phyloP scores from a whole-genome alignment of 768 basidiomycete species.

The Rickenella mellea region DNA sequence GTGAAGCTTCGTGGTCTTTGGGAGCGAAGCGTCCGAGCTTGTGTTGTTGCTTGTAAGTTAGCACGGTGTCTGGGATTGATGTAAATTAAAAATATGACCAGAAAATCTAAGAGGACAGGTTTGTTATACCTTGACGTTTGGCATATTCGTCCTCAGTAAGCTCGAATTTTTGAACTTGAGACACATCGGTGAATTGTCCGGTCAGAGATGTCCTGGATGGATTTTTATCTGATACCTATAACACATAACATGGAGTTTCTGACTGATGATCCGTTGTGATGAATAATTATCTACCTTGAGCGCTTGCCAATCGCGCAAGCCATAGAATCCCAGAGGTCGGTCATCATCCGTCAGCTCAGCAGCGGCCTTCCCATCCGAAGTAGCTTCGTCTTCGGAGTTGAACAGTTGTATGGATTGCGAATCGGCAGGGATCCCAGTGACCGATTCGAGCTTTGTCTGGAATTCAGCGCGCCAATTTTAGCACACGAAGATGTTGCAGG shows the following conservation, averaged over 20 bases:
- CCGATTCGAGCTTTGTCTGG: slow-evolving; percentile 63
- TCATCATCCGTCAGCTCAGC: slow-evolving; percentile 56
- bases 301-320: slow-evolving; percentile 66
- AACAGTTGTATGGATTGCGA: slow-evolving; percentile 64
- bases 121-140: slow-evolving; percentile 54
- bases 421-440: slow-evolving; percentile 79
- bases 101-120: not conserved
- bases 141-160: slow-evolving; percentile 76
- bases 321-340: slow-evolving; percentile 65
- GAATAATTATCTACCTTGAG: slow-evolving; percentile 49
- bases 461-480: slow-evolving; percentile 8
- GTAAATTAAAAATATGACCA: not conserved
- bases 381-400: slow-evolving; percentile 42
- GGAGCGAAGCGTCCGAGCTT: slow-evolving; percentile 85
- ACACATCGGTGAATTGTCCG: slow-evolving; percentile 78
- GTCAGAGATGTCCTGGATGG: slow-evolving; percentile 60
- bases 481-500: not conserved
- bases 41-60: slow-evolving; percentile 79
- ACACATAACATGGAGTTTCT: not conserved
- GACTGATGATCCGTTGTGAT: not conserved
- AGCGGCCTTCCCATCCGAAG: slow-evolving; percentile 24
- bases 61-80: slow-evolving; percentile 60
- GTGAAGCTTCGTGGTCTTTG: slow-evolving; percentile 26
- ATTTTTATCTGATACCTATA: slow-evolving; percentile 65
- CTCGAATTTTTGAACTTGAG: slow-evolving; percentile 90